Conservation (phyloP, 2,329 filamentous ascomycete species). For the Graphilbum fragrans region DNA sequence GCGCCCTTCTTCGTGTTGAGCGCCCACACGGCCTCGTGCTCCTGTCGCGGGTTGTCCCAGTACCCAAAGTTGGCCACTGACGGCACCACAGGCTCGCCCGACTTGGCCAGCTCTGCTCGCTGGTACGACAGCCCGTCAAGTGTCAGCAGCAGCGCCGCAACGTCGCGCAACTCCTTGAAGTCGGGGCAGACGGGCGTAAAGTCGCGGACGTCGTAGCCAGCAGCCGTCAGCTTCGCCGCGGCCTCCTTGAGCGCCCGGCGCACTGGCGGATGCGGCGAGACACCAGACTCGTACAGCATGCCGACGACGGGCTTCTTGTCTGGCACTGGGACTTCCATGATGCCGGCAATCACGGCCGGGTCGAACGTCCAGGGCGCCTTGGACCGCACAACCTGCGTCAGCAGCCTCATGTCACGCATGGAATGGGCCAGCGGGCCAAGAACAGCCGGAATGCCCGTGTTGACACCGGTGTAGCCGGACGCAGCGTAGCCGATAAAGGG, state of each 20-base stretch:
- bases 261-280: constrained; percentile 7
- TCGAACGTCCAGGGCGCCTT: constrained; percentile 7
- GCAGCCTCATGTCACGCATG: constrained; percentile 5
- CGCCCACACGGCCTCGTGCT: constrained; percentile 9
- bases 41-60: constrained; percentile 7
- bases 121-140: constrained; percentile 10
- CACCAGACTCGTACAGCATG: constrained; percentile 5
- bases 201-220: constrained; percentile 7
- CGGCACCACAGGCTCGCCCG: constrained; percentile 9
- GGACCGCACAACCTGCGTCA: constrained; percentile 5
- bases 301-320: constrained; percentile 5
- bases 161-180: constrained; percentile 8
- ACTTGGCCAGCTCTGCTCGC: constrained; percentile 5
- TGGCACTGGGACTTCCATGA: constrained; percentile 4
- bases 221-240: constrained; percentile 2
- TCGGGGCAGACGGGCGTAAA: constrained; percentile 10
- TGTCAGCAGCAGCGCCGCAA: constrained; percentile 6
- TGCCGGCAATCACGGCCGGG: constrained; percentile 5
- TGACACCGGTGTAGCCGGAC: constrained; percentile 8
- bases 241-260: constrained; percentile 6
- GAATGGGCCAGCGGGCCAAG: constrained; percentile 6
- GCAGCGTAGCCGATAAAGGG: constrained; percentile 10
- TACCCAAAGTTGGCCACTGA: constrained; percentile 9
- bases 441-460: constrained; percentile 8
- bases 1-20: constrained; percentile 8